Base-by-base conservation (phyloP, 176 grass and related monocot species). In the Canna indica region DNA sequence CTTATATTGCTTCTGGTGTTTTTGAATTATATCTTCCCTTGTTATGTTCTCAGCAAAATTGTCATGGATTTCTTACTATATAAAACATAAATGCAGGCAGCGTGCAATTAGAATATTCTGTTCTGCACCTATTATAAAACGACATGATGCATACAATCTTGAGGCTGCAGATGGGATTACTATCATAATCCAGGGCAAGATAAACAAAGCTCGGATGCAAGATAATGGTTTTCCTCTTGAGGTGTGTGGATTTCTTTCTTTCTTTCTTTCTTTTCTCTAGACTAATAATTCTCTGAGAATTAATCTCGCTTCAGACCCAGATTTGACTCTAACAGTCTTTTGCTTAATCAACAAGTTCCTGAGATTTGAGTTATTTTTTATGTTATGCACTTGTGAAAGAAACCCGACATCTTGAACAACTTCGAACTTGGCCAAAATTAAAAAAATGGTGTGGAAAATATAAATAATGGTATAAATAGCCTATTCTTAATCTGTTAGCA, bases 131-230 rank as follows among this genome's bases (percentile, higher is more conserved):
- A 61, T 78, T 69, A 35, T 71, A 11, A 83, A 67, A 46, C 33
- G 75, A 26, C 36, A 62, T 73, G 70, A 54, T 68, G 76, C 76
- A 39, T 78, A 66, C 67, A 74, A 30, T 73, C 31, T 74, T 68
- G 81, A 83, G 63, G 57, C 61, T 36, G 61, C 39, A 83, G 75
- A 73, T 63, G 54, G 62, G 36, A 36, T 78, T 41, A 61, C 29
- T 59, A 41, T 78, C 18, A 35, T 83, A 78, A 36, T 83, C 68
- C 70, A 78, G 38, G 80, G 47, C 68, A 77, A 71, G 47, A 52
- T 72, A 22, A 53, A 69, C 76, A 69, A 68, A 73, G 25, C 42
- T 20, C 42, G 31, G 10, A 68, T 53, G n/a, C 36, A 78, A 38
- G 39, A 73, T 9, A 67, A 66, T 59, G 66, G 58, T n/a, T 64